A percentile compares a stretch with the other conserved stretches of the same genome.
Evolutionary conservation across 768 basidiomycete species (phyloP).

Genomic region (Mycena leptocephala): DNA sequence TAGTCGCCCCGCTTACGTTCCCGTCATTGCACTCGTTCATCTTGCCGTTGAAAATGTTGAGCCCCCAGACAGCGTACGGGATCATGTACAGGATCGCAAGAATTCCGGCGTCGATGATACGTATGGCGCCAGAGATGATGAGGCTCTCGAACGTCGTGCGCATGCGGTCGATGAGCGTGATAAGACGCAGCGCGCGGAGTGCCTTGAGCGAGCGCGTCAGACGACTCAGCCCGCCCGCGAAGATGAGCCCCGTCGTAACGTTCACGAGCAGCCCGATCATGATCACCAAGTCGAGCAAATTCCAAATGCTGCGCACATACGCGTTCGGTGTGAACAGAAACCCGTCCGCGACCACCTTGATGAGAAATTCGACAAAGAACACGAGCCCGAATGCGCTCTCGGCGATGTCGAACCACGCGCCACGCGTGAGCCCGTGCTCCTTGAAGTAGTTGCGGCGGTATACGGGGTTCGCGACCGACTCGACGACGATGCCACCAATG

Average conservation of each 20-base stretch:
- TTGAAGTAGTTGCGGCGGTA: constrained; percentile 85
- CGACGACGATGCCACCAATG: constrained; percentile 86
- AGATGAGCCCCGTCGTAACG: constrained; percentile 78
- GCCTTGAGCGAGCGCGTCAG: constrained; percentile 90
- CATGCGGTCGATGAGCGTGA: constrained; percentile 91
- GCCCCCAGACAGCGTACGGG: constrained; percentile 94
- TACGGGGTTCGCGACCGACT: constrained; percentile 86
- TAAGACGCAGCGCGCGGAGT: constrained; percentile 88
- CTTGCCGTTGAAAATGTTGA: constrained; percentile 91
- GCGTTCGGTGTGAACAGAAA: constrained; percentile 93
- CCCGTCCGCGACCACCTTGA: constrained; percentile 96
- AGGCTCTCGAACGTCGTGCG: constrained; percentile 89
- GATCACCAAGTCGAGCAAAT: constrained; percentile 90
- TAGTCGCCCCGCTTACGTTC: constrained; percentile 64
- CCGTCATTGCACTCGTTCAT: constrained; percentile 90
- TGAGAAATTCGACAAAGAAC: constrained; percentile 86
- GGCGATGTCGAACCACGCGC: constrained; percentile 91
- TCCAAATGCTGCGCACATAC: constrained; percentile 94
- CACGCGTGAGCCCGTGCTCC: constrained; percentile 71
- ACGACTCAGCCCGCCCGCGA: constrained; percentile 86
- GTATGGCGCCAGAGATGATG: constrained; percentile 87
- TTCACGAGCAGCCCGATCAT: constrained; percentile 85
- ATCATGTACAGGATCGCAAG: constrained; percentile 94
- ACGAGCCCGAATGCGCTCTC: constrained; percentile 81
- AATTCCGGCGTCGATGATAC: constrained; percentile 92